Evolutionary conservation across 345 rosid genomes (phyloP), one percentile per base, ranked within the genome.

Genomic region (Dipteronia sinensis): DNA sequence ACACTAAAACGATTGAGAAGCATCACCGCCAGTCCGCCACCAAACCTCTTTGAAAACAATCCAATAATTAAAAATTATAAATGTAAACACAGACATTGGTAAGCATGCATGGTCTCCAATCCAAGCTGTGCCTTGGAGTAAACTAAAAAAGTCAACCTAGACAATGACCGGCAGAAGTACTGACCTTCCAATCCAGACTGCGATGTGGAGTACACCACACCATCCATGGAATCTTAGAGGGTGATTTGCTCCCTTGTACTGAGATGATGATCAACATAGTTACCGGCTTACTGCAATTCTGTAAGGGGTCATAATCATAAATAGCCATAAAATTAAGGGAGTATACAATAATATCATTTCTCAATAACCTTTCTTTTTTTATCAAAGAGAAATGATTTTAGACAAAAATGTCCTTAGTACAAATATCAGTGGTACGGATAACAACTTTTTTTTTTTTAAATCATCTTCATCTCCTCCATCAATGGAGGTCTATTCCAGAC

Each of bases 231-330:
- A 82, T 97, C 99, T 82, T 97, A 98, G 34, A 97, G 98, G 51
- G 99, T 97, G 80, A 97, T 97, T 74, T 97, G 99, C 88, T 97
- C 99, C 85, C 90, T 90, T 68, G 98, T 83, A 87, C 99, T 94
- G 75, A 97, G 78, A 71, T 97, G 99, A 86, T 92, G 98, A 85
- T 97, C 99, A 68, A 93, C 97, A 78, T 90, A 94, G 84, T n/a
- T n/a, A n/a, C n/a, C n/a, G n/a, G n/a, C n/a, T 89, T 93, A 80
- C 99, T 97, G 95, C 90, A 83, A 75, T n/a, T n/a, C n/a, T n/a
- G n/a, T n/a, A n/a, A n/a, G n/a, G n/a, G n/a, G n/a, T n/a, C n/a
- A n/a, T n/a, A n/a, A n/a, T n/a, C n/a, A n/a, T n/a, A n/a, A n/a
- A n/a, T n/a, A n/a, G n/a, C n/a, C n/a, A n/a, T n/a, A n/a, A n/a